A percentile compares a stretch with the other conserved stretches of the same genome.
Conservation (phyloP, 441 rosid genomes). For the Erodium trifolium region DNA sequence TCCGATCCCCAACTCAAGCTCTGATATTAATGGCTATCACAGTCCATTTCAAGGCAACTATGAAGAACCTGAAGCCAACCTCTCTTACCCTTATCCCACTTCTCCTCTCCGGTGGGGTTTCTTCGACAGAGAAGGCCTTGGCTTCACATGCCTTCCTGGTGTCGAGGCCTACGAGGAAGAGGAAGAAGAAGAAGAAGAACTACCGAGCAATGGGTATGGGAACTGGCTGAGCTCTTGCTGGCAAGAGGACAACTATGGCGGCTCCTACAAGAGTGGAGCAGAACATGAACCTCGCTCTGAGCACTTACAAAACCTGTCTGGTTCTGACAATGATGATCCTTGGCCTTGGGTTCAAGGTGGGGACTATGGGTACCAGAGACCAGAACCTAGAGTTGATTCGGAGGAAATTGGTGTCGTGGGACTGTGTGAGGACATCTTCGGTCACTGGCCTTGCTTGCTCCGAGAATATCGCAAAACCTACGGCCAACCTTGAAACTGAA, state of each 20-base stretch:
- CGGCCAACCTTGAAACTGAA: neutral
- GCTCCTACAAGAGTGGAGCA: too few species aligned
- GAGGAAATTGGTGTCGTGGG: slow-evolving; percentile 17
- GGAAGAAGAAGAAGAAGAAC: neutral
- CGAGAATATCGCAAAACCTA: neutral
- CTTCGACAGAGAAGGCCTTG: neutral
- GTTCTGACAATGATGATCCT: slow-evolving; percentile 4
- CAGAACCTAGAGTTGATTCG: slow-evolving; percentile 6
- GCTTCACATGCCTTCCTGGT: neutral
- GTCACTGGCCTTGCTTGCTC: slow-evolving; percentile 34
- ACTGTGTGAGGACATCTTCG: slow-evolving; percentile 26
- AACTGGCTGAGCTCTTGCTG: too few species aligned
- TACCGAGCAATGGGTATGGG: neutral
- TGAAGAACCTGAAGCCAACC: neutral
- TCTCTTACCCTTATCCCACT: neutral
- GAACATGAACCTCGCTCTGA: slow-evolving; percentile 7
- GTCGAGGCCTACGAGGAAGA: too few species aligned
- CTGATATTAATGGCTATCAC: neutral
- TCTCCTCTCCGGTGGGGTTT: neutral
- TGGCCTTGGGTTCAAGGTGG: slow-evolving; percentile 17
- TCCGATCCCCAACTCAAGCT: neutral
- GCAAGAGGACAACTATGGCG: neutral
- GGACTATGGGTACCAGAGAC: slow-evolving; percentile 6
- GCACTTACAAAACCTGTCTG: slow-evolving; percentile 14
- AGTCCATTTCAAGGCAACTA: neutral